Percentiles rank a stretch among this genome's conserved stretches.
Conservation (phyloP, 140 eudicot genomes). For the Senecio squalidus region DNA sequence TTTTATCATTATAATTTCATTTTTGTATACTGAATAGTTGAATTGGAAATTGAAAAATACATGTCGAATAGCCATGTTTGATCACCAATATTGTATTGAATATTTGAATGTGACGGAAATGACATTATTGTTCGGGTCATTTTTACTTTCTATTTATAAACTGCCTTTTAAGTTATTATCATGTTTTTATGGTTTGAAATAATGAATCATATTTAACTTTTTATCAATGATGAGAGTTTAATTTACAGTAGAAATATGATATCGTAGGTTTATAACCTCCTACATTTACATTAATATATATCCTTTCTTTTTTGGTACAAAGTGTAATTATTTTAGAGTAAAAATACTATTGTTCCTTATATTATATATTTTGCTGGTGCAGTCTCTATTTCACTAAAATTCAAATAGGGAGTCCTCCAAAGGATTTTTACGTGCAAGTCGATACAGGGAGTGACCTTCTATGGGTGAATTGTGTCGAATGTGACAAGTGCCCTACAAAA, state of each 20-base stretch:
- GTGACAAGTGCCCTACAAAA: conserved; percentile 57
- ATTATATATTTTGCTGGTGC: conserved; percentile 8
- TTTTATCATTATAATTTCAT: not conserved
- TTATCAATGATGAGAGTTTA: too few relatives aligned
- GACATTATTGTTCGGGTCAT: too few relatives aligned
- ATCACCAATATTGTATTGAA: too few relatives aligned
- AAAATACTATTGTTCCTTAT: not conserved
- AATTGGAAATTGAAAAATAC: not conserved
- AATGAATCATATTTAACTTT: too few relatives aligned
- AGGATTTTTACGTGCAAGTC: conserved; percentile 73
- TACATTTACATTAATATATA: too few relatives aligned
- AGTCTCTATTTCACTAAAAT: conserved; percentile 82
- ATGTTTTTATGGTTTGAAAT: too few relatives aligned
- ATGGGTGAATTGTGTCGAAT: conserved; percentile 85
- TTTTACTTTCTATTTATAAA: too few relatives aligned
- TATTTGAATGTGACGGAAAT: too few relatives aligned
- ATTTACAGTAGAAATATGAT: too few relatives aligned
- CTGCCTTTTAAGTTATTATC: too few relatives aligned
- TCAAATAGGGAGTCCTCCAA: conserved; percentile 70
- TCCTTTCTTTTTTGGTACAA: not conserved
- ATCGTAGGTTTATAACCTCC: too few relatives aligned
- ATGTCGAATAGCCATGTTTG: not conserved
- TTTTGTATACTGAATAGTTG: not conserved
- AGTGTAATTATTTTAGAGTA: not conserved
- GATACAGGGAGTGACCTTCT: conserved; percentile 95